Evolutionary conservation across 768 basidiomycete species (phyloP).

Genomic region (Tulasnella sp.): DNA sequence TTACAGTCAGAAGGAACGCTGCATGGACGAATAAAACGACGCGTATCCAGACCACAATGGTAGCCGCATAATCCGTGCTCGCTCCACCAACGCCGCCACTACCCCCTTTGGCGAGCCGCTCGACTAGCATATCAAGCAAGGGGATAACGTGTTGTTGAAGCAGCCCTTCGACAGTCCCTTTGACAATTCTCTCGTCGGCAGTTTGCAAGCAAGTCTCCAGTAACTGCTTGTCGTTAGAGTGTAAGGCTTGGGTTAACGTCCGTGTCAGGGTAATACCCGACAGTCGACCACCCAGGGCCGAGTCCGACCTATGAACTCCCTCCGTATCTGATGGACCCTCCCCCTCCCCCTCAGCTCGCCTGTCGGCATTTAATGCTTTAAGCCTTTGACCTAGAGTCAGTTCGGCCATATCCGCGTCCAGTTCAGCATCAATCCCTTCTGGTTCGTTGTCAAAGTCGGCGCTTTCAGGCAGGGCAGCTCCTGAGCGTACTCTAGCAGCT

Average conservation of each 20-base stretch:
- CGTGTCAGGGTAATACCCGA: conserved; percentile 85
- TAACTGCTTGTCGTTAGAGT: conserved; percentile 83
- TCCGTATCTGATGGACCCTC: conserved; percentile 44
- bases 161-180: conserved; percentile 76
- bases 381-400: conserved; percentile 86
- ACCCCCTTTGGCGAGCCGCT: conserved; percentile 69
- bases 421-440: conserved; percentile 51
- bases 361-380: conserved; percentile 49
- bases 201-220: conserved; percentile 82
- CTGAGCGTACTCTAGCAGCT: conserved; percentile 43
- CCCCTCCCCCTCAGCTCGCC: conserved; percentile 29
- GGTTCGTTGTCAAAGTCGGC: conserved; percentile 43
- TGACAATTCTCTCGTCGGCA: conserved; percentile 70
- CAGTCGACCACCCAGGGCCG: background rate
- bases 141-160: conserved; percentile 83
- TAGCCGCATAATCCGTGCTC: conserved; percentile 65
- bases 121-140: conserved; percentile 79
- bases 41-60: conserved; percentile 68
- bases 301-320: background rate
- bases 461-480: conserved; percentile 55
- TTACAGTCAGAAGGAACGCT: conserved; percentile 87
- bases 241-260: conserved; percentile 90
- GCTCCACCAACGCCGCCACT: conserved; percentile 65
- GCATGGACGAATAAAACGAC: conserved; percentile 79
- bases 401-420: conserved; percentile 82